phyloP scores from a whole-genome alignment of 805 yeast species.

The Nakazawaea molendinolei region DNA sequence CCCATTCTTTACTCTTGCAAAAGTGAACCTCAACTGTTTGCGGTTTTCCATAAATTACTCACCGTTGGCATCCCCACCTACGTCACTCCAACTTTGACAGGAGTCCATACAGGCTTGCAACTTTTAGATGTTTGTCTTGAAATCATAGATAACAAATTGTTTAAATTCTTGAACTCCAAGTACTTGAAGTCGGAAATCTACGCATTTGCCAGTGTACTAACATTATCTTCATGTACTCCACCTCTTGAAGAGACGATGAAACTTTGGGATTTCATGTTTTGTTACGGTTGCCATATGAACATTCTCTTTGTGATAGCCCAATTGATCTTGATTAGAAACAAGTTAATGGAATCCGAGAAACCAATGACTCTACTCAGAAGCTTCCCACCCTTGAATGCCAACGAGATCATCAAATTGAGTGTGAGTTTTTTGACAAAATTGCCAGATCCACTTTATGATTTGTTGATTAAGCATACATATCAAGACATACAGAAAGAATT shows the following conservation, averaged over 20 bases:
- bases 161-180: slow-evolving; percentile 50
- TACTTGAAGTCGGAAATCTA: slow-evolving; percentile 78
- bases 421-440: slow-evolving; percentile 73
- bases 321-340: slow-evolving; percentile 58
- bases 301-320: slow-evolving; percentile 81
- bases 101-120: slow-evolving; percentile 71
- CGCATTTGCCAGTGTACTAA: slow-evolving; percentile 78
- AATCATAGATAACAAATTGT: slow-evolving; percentile 67
- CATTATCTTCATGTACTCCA: slow-evolving; percentile 85
- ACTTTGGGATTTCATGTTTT: slow-evolving; percentile 87
- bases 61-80: slow-evolving; percentile 68
- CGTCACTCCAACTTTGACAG: slow-evolving; percentile 67
- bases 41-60: slow-evolving; percentile 57
- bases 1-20: slow-evolving; percentile 73
- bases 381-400: slow-evolving; percentile 66
- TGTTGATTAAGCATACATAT: slow-evolving; percentile 56
- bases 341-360: slow-evolving; percentile 48
- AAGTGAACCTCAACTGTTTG: slow-evolving; percentile 82
- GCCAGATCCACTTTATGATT: slow-evolving; percentile 58
- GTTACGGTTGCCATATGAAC: slow-evolving; percentile 87
- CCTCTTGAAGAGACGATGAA: slow-evolving; percentile 68
- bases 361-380: slow-evolving; percentile 75
- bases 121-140: slow-evolving; percentile 70
- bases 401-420: slow-evolving; percentile 69
- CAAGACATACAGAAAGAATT: slow-evolving; percentile 30